Conservation (phyloP, 1,139 yeast species). For the Pichia sp. region DNA sequence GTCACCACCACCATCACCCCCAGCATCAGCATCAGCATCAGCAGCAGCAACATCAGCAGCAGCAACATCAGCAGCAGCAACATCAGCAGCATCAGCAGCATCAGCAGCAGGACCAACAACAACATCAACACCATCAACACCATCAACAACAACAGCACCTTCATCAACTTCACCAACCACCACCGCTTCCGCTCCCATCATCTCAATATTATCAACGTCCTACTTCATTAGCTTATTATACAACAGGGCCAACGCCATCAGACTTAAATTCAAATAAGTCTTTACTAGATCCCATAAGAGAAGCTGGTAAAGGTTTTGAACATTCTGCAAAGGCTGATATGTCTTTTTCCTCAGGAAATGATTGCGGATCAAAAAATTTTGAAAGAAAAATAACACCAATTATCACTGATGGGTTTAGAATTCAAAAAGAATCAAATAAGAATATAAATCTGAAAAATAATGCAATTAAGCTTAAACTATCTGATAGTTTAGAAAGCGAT, state of each 20-base stretch:
- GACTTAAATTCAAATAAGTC: too few relatives aligned
- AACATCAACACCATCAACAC: neutral
- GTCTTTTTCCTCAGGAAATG: too few relatives aligned
- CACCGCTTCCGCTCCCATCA: neutral
- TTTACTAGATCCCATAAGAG: too few relatives aligned
- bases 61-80: neutral
- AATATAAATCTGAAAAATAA: too few relatives aligned
- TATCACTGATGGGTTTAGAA: neutral
- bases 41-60: neutral
- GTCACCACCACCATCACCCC: neutral
- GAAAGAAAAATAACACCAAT: too few relatives aligned
- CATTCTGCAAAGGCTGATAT: too few relatives aligned
- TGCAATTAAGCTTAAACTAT: neutral
- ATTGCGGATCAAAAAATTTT: too few relatives aligned
- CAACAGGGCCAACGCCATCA: neutral
- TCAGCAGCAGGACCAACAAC: neutral
- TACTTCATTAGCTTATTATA: too few relatives aligned
- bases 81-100: neutral
- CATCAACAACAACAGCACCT: neutral
- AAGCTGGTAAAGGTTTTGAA: too few relatives aligned
- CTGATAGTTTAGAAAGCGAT: neutral
- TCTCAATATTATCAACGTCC: too few relatives aligned
- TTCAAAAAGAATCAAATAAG: neutral
- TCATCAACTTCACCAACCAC: neutral
- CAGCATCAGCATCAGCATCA: neutral